A percentile compares a stretch with the other conserved stretches of the same genome.
Evolutionary conservation across 2,329 filamentous ascomycete species (phyloP).

Genomic region (Lecanicillium sp.): DNA sequence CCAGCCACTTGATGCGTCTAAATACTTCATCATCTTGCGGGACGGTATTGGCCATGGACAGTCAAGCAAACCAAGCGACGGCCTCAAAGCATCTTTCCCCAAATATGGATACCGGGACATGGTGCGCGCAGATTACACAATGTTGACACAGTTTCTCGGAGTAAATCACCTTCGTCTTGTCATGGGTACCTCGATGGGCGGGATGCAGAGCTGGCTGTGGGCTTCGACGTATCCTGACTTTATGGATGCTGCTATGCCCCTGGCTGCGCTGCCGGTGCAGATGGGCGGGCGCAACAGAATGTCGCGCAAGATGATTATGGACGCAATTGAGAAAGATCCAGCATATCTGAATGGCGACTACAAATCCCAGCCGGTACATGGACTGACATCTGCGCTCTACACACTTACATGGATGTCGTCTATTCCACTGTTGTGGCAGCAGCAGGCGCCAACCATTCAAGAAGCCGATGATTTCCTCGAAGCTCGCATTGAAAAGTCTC

Average conservation of each 20-base stretch:
- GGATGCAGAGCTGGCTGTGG: constrained; percentile 17
- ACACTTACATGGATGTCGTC: constrained; percentile 15
- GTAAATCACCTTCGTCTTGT: constrained; percentile 15
- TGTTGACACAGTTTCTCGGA: constrained; percentile 15
- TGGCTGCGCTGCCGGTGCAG: constrained; percentile 15
- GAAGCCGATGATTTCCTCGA: constrained; percentile 15
- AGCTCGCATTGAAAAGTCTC: constrained; percentile 9
- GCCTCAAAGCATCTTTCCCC: constrained; percentile 13
- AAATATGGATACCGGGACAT: constrained; percentile 16
- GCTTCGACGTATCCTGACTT: constrained; percentile 12
- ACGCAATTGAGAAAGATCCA: constrained; percentile 13
- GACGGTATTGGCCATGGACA: constrained; percentile 18
- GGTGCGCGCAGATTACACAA: constrained; percentile 15
- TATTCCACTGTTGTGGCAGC: constrained; percentile 14
- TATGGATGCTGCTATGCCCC: constrained; percentile 16
- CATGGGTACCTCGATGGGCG: constrained; percentile 17
- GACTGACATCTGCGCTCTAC: constrained; percentile 12
- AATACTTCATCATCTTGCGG: constrained; percentile 17
- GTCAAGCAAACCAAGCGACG: constrained; percentile 18
- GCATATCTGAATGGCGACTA: constrained; percentile 14
- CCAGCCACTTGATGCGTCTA: constrained; percentile 14
- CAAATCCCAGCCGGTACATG: constrained; percentile 10
- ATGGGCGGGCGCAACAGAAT: constrained; percentile 17
- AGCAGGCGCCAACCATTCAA: constrained; percentile 11
- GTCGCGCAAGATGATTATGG: constrained; percentile 17